These are phyloP conservation scores for Penicillium sp. DNA, from an alignment of 2,329 filamentous ascomycete species.

Conservation along the genomic window DNA sequence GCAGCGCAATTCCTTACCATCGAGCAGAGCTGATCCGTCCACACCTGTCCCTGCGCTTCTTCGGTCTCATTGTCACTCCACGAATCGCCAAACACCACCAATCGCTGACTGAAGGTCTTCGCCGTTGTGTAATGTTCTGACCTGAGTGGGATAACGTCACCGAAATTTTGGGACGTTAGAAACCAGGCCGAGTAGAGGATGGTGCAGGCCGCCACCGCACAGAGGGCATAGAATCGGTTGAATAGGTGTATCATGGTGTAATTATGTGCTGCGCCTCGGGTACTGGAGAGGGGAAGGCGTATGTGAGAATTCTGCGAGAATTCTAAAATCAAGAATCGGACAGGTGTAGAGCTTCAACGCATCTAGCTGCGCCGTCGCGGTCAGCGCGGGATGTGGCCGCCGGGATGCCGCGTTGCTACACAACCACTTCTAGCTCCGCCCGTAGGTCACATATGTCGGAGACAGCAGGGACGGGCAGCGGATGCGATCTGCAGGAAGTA, in stretches of 20 bases:
- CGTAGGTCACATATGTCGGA: too few species aligned
- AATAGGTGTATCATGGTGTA: constrained; percentile 27
- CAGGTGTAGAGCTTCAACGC: too few species aligned
- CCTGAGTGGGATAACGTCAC: constrained; percentile 17
- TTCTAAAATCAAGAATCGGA: too few species aligned
- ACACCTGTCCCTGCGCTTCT: constrained; percentile 29
- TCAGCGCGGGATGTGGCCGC: too few species aligned
- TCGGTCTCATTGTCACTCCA: constrained; percentile 38
- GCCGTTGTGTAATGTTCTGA: constrained; percentile 20
- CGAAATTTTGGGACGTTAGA: constrained; percentile 25
- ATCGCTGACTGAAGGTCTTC: constrained; percentile 25
- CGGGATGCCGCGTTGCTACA: too few species aligned
- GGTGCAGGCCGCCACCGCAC: constrained; percentile 28
- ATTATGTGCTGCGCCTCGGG: background rate
- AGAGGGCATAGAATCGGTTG: constrained; percentile 33
- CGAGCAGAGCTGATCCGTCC: constrained; percentile 39
- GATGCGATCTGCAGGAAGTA: too few species aligned
- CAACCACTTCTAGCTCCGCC: too few species aligned
- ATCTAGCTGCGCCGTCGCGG: too few species aligned
- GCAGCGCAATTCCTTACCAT: constrained; percentile 26
- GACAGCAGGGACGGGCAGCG: too few species aligned
- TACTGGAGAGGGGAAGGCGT: too few species aligned
- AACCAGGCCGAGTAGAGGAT: constrained; percentile 32
- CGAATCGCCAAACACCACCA: constrained; percentile 42
- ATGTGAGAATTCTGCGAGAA: too few species aligned